Conservation (phyloP, 179 eudicot species). For the Spergularia azorica region DNA sequence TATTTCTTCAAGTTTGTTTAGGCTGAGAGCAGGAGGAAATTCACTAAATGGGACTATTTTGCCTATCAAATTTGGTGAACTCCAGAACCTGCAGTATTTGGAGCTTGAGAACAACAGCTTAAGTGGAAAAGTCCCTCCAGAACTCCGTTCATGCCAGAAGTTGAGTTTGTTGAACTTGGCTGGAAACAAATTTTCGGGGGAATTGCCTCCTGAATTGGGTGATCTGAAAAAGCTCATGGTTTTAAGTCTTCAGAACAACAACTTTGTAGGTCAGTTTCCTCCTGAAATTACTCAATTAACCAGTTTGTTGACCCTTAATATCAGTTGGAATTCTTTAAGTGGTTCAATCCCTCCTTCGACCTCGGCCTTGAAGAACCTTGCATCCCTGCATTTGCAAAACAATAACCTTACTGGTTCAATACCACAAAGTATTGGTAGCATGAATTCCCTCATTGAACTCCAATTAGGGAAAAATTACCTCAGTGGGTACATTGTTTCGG, state of each 20-base stretch:
- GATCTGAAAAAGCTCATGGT: constrained; percentile 51
- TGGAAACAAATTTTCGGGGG: constrained; percentile 47
- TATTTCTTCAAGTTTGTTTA: constrained; percentile 44
- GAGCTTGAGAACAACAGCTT: constrained; percentile 63
- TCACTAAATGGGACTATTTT: constrained; percentile 48
- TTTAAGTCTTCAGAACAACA: constrained; percentile 60
- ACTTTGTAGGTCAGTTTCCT: constrained; percentile 59
- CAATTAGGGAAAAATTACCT: constrained; percentile 66
- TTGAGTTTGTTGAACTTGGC: constrained; percentile 64
- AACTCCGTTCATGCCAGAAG: constrained; percentile 48
- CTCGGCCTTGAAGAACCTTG: constrained; percentile 46
- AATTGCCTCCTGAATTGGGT: constrained; percentile 49
- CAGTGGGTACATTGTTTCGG: constrained; percentile 47
- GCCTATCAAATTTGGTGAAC: constrained; percentile 32
- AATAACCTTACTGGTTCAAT: constrained; percentile 62
- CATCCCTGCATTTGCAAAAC: constrained; percentile 55
- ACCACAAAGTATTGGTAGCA: constrained; percentile 42
- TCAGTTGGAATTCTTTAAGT: constrained; percentile 55
- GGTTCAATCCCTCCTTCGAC: constrained; percentile 67
- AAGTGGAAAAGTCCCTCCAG: constrained; percentile 58
- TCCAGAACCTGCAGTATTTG: constrained; percentile 53
- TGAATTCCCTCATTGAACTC: constrained; percentile 56
- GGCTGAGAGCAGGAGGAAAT: constrained; percentile 67
- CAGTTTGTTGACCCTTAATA: constrained; percentile 47
- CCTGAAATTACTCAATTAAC: constrained; percentile 38